A percentile compares a stretch with the other conserved stretches of the same genome.
Evolutionary conservation across 345 rosid species (phyloP).

Genomic region (Odontarrhena argentea): DNA sequence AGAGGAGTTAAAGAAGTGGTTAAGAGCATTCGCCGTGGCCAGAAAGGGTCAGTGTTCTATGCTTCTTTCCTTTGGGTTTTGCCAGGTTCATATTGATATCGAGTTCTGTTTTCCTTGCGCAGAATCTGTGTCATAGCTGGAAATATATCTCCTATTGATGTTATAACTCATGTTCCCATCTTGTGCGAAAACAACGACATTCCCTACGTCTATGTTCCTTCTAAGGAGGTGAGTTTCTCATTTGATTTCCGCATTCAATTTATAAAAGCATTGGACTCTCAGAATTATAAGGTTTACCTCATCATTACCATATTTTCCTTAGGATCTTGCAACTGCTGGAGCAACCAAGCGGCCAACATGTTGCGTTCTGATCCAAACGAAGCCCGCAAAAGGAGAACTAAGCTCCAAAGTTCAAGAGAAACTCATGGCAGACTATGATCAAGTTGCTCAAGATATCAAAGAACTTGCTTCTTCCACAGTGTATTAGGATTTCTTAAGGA

Average conservation of each 20-base stretch:
- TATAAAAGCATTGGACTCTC: not conserved
- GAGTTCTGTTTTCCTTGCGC: slow-evolving; percentile 33
- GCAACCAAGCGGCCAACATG: slow-evolving; percentile 92
- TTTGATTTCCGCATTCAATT: not conserved
- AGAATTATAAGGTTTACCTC: not conserved
- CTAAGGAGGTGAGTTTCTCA: slow-evolving; percentile 64
- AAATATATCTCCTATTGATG: slow-evolving; percentile 91
- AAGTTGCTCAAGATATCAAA: slow-evolving; percentile 59
- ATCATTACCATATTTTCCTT: slow-evolving; percentile 17
- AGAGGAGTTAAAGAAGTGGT: slow-evolving; percentile 97
- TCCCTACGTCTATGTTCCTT: slow-evolving; percentile 77
- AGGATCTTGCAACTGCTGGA: slow-evolving; percentile 91
- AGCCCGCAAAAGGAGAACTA: slow-evolving; percentile 77
- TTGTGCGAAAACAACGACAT: slow-evolving; percentile 78
- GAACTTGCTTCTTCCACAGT: slow-evolving; percentile 59
- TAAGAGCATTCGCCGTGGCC: slow-evolving; percentile 75
- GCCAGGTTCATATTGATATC: too few relatives aligned
- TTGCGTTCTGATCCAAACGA: slow-evolving; percentile 70
- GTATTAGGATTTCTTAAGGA: slow-evolving; percentile 23
- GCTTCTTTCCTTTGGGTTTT: not conserved
- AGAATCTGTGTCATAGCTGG: slow-evolving; percentile 89
- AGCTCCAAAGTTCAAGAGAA: slow-evolving; percentile 64
- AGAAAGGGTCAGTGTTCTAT: slow-evolving; percentile 61
- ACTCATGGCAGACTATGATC: slow-evolving; percentile 57
- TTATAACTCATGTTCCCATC: slow-evolving; percentile 83